Evolutionary conservation across 257 asterid species (phyloP).

Genomic region (Solanum chiquidenum): DNA sequence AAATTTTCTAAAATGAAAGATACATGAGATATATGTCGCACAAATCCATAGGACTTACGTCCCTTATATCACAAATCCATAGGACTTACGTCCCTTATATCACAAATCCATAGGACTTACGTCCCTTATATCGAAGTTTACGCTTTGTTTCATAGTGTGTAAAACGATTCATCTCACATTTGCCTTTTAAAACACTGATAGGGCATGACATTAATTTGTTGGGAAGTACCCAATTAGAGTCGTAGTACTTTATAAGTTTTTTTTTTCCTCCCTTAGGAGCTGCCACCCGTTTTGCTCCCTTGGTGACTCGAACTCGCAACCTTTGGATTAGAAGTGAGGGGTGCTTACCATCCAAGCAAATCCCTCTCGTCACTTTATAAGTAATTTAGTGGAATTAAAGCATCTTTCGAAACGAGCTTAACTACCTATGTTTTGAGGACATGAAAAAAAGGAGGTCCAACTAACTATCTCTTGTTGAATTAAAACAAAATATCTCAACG

Average conservation of each 20-base stretch:
- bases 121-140: background rate
- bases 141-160: too few relatives aligned
- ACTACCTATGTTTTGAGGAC: background rate
- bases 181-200: too few relatives aligned
- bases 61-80: background rate
- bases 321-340: too few relatives aligned
- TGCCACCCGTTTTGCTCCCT: too few relatives aligned
- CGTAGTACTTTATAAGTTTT: background rate
- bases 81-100: background rate
- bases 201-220: background rate
- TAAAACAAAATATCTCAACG: background rate
- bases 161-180: background rate
- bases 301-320: too few relatives aligned
- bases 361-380: background rate
- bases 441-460: background rate
- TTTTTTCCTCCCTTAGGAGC: too few relatives aligned
- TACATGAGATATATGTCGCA: too few relatives aligned
- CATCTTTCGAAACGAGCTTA: background rate
- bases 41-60: too few relatives aligned
- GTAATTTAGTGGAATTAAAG: background rate
- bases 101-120: too few relatives aligned
- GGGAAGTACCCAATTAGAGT: background rate
- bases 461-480: background rate
- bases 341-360: too few relatives aligned
- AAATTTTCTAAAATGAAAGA: too few relatives aligned